A percentile compares a stretch with the other conserved stretches of the same genome.
Conservation (phyloP, 2,329 filamentous ascomycete species). For the Chrysoporthe deuterocubensis region DNA sequence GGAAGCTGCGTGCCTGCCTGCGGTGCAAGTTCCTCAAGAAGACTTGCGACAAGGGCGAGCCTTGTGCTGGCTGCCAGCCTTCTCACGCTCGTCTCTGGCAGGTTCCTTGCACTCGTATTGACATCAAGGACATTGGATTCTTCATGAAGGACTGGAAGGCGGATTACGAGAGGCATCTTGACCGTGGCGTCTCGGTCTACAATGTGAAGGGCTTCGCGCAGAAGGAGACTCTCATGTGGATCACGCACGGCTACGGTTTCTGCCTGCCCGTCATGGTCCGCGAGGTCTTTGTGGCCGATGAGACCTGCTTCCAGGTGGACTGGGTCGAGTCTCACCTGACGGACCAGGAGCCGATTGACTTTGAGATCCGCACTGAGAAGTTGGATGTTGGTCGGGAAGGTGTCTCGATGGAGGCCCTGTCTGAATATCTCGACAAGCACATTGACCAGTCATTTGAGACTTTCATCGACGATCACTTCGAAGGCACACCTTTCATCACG, state of each 20-base stretch:
- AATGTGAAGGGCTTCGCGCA: constrained; percentile 86
- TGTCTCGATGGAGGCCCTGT: constrained; percentile 77
- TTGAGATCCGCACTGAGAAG: constrained; percentile 85
- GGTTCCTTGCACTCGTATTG: constrained; percentile 95
- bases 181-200: constrained; percentile 84
- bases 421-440: constrained; percentile 93
- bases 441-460: constrained; percentile 90
- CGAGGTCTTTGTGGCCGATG: constrained; percentile 89
- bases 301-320: constrained; percentile 90
- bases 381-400: constrained; percentile 89
- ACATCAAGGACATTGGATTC: constrained; percentile 97
- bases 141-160: constrained; percentile 99
- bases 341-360: constrained; percentile 74
- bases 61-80: constrained; percentile 92
- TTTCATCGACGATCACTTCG: constrained; percentile 95
- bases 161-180: constrained; percentile 90
- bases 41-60: constrained; percentile 97
- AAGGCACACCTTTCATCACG: constrained; percentile 91
- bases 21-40: constrained; percentile 99
- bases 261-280: constrained; percentile 90
- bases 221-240: constrained; percentile 77
- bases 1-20: constrained; percentile 90
- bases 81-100: constrained; percentile 96
- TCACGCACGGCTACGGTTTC: constrained; percentile 95
- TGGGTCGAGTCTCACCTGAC: constrained; percentile 82